phyloP scores from a whole-genome alignment of 371 early-diverging fungal species.

The Saksenaea oblongispora region DNA sequence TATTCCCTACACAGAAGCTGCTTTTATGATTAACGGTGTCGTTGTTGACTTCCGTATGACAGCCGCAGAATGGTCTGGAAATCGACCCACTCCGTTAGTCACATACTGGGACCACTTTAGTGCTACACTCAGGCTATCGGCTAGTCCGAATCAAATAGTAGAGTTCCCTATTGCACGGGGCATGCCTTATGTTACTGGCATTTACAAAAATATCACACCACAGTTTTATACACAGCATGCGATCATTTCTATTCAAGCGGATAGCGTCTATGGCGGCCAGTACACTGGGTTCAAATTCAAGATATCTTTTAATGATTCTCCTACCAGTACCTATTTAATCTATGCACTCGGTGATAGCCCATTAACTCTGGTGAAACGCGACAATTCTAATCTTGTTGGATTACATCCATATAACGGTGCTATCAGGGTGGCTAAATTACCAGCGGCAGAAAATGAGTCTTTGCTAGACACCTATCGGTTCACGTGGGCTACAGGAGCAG shows the following conservation, averaged over 20 bases:
- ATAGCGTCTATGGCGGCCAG: conserved; percentile 6
- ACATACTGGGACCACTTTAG: conserved; percentile 41
- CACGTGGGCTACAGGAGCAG: conserved; percentile 55
- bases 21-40: conserved; percentile 42
- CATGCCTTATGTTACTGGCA: conserved; percentile 51
- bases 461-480: conserved; percentile 43
- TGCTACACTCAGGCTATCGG: conserved; percentile 26
- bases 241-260: conserved; percentile 28
- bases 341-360: conserved; percentile 43
- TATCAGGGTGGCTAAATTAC: conserved; percentile 53
- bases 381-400: conserved; percentile 26
- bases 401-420: conserved; percentile 40
- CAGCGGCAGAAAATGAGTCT: conserved; percentile 30
- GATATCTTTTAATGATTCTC: conserved; percentile 39
- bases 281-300: conserved; percentile 39
- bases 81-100: conserved; percentile 18
- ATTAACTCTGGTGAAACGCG: conserved; percentile 19
- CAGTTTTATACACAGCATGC: conserved; percentile 51
- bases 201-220: conserved; percentile 50
- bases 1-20: conserved; percentile 36
- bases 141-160: conserved; percentile 10
- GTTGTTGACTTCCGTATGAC: conserved; percentile 43
- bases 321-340: conserved; percentile 35
- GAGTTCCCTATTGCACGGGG: conserved; percentile 54
- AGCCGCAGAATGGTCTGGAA: conserved; percentile 34